Conservation (phyloP, 345 rosid species). For the Syzygium grande region DNA sequence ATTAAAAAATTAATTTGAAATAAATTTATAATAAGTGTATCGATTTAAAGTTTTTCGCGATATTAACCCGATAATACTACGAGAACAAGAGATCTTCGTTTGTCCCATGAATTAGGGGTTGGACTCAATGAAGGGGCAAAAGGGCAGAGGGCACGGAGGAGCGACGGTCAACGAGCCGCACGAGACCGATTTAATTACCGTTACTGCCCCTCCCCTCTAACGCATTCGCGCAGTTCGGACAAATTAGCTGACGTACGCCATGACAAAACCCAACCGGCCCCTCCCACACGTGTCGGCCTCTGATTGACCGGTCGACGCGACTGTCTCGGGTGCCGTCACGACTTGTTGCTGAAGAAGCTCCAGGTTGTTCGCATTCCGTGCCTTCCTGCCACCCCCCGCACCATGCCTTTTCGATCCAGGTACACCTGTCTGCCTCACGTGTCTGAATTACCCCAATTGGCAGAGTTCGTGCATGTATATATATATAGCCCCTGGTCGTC, state of each 20-base stretch:
- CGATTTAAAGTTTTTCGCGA: too few relatives aligned
- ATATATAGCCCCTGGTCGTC: background rate
- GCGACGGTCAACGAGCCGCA: background rate
- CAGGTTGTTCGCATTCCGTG: background rate
- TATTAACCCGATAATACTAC: too few relatives aligned
- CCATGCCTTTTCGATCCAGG: background rate
- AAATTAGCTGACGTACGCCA: constrained; percentile 2
- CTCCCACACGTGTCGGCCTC: background rate
- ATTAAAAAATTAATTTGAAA: too few relatives aligned
- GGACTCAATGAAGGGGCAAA: background rate
- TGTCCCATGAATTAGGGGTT: background rate
- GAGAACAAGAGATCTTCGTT: too few relatives aligned
- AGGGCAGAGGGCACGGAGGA: background rate
- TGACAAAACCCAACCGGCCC: background rate
- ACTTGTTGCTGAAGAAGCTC: background rate
- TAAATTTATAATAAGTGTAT: too few relatives aligned
- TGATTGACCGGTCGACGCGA: background rate
- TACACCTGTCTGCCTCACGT: background rate
- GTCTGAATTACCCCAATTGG: background rate
- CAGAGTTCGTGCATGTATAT: background rate
- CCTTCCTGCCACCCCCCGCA: too few relatives aligned
- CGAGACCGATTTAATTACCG: background rate
- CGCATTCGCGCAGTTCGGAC: background rate
- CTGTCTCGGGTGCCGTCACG: background rate
- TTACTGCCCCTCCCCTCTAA: background rate